phyloP scores from a whole-genome alignment of 257 asterid species.

The Linderniella brevidens region DNA sequence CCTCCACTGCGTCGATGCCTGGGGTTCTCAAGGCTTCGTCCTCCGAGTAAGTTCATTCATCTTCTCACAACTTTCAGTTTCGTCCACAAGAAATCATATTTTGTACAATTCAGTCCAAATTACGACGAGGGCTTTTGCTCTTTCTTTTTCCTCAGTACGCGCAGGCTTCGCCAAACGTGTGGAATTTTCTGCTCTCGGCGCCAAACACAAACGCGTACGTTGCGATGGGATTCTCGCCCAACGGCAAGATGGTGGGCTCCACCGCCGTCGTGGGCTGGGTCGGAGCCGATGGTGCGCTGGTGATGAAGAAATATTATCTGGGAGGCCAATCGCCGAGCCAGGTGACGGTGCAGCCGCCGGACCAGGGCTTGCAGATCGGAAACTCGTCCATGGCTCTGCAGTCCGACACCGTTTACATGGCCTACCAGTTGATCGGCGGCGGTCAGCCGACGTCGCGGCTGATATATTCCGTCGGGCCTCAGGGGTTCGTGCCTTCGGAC shows the following conservation, averaged over 20 bases:
- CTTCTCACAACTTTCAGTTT: background rate
- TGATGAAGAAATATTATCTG: constrained; percentile 24
- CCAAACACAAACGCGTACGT: constrained; percentile 33
- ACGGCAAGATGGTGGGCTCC: constrained; percentile 53
- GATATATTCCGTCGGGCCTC: constrained; percentile 50
- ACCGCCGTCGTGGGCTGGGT: constrained; percentile 62
- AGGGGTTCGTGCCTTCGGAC: constrained; percentile 20
- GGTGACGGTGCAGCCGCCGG: constrained; percentile 19
- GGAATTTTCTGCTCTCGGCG: constrained; percentile 50
- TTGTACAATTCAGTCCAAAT: background rate
- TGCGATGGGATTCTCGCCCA: constrained; percentile 48
- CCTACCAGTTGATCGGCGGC: constrained; percentile 31
- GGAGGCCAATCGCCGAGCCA: constrained; percentile 26
- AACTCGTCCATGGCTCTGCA: constrained; percentile 22
- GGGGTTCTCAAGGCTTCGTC: background rate
- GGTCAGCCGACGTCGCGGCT: constrained; percentile 26
- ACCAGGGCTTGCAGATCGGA: constrained; percentile 22
- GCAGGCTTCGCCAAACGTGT: constrained; percentile 22
- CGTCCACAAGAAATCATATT: too few species aligned
- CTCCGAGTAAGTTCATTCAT: constrained; percentile 1
- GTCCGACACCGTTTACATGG: constrained; percentile 31
- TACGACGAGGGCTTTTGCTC: background rate
- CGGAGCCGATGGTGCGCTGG: constrained; percentile 7
- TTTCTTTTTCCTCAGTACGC: constrained; percentile 20
- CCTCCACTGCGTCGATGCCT: background rate